Base-by-base conservation (phyloP, 805 yeast species). In the Ogataea nakhonphanomensis region DNA sequence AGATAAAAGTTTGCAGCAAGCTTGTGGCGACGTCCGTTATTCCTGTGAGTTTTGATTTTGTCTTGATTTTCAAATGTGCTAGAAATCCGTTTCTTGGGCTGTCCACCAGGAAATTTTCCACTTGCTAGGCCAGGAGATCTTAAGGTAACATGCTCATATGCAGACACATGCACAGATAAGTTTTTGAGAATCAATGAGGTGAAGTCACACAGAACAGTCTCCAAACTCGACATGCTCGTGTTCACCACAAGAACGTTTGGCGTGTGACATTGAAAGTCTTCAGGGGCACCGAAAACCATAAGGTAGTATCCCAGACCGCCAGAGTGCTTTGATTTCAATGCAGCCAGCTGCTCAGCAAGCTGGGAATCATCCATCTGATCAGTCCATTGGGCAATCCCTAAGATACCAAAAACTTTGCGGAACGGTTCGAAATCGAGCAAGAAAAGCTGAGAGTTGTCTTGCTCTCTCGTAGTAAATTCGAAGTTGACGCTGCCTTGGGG, bases 351-450 rank as follows among this genome's bases (percentile, higher is more conserved):
- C 1, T 48, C 48, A 2, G 51, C 51, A n/a, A 64, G 43, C 8
- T 37, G 46, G 1, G 57, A 58, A 9, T 53, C 46, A 8, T 54
- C 52, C 9, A 58, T 37, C 7, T 52, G 54, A 4, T 48, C 45
- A 4, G 36, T 44, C 57, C 66, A 68, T 15, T 56, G 48, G 1
- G 71, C 67, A 11, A 72, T 43, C 0, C 78, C 80, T 7, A 75
- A 34, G 5, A 81, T 79, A 7, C 82, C 70, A 50, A 87, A 76
- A 0, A 84, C 78, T 55, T 88, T 87, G 37, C 97, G 65, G 61
- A 76, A 88, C 1, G 96, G 95, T 62, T 93, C 97, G 48, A 91
- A 79, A 60, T 91, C 98, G 50, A 84, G 86, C 30, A 91, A 66
- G 38, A 84, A 81, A 6, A 80, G 62, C 21, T 83, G 71, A 15